Evolutionary conservation across 768 basidiomycete genomes (phyloP).

Genomic region (Mycena filopes): DNA sequence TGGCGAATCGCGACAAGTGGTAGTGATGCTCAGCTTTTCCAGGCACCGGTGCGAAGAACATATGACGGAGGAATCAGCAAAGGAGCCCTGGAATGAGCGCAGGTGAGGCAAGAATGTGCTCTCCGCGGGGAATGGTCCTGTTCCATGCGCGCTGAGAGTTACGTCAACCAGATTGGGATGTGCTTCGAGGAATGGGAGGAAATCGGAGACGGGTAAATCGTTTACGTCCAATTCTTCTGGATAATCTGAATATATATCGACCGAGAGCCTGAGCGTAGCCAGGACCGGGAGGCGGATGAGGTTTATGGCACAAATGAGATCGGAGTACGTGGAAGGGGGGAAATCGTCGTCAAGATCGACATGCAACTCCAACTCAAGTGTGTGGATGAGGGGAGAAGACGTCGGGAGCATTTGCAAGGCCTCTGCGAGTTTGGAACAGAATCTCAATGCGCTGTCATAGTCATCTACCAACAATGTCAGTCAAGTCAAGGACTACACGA

Average conservation of each 20-base stretch:
- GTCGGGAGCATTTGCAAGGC: constrained; percentile 11
- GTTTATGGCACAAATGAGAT: too few species aligned
- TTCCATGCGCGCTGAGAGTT: neutral
- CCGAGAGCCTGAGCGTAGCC: neutral
- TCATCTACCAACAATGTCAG: neutral
- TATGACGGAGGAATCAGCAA: neutral
- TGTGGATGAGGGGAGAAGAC: constrained; percentile 13
- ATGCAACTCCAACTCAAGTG: neutral
- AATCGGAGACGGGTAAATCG: neutral
- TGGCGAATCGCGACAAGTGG: too few species aligned
- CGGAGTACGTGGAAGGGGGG: too few species aligned
- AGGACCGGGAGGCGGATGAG: neutral
- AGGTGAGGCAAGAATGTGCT: neutral
- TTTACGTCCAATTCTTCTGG: neutral
- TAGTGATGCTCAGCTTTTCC: constrained; percentile 1
- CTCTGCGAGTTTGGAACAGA: constrained; percentile 11
- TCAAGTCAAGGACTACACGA: neutral
- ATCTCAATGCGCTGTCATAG: neutral
- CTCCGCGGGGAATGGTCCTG: neutral
- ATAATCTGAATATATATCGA: neutral
- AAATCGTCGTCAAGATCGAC: neutral
- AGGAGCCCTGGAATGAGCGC: constrained; percentile 11
- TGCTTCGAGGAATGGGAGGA: constrained; percentile 1
- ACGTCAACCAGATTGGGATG: constrained; percentile 1
- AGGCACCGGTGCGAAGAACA: neutral